A percentile compares a stretch with the other conserved stretches of the same genome.
Evolutionary conservation across 225 moss, liverwort and hornwort genomes (phyloP).

Genomic region (Sphagnum contortum): DNA sequence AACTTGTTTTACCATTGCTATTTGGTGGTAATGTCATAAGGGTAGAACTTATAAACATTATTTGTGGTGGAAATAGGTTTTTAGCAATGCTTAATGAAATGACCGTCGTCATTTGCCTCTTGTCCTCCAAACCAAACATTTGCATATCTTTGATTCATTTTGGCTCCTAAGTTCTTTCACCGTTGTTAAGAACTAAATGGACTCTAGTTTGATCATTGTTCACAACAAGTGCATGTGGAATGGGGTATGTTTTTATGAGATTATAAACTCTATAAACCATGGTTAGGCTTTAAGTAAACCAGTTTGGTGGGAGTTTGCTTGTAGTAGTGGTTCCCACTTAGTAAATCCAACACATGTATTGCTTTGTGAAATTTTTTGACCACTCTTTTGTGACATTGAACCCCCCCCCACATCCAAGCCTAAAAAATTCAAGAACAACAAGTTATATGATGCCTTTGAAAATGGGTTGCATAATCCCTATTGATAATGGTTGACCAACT

Average conservation of each 20-base stretch:
- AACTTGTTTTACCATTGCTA: not conserved
- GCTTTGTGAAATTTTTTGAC: no score
- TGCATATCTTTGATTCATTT: not conserved
- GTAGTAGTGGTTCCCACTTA: no score
- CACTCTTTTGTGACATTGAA: not conserved
- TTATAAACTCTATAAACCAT: not conserved
- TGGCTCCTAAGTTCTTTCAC: not conserved
- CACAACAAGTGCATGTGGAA: not conserved
- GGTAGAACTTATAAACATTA: not conserved
- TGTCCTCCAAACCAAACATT: not conserved
- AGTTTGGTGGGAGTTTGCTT: not conserved
- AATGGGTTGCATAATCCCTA: not conserved
- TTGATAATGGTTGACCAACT: not conserved
- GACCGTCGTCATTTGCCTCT: not conserved
- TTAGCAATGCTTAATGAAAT: not conserved
- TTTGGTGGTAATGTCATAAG: not conserved
- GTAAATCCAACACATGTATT: no score
- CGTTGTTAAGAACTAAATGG: not conserved
- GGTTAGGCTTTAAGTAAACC: no score
- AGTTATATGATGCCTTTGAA: not conserved
- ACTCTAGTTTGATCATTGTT: not conserved
- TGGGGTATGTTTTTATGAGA: not conserved
- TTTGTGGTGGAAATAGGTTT: not conserved
- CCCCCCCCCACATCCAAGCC: not conserved
- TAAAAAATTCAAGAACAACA: not conserved